Conservation (phyloP, 2,329 filamentous ascomycete species). For the Trichophyton mentagrophytes region DNA sequence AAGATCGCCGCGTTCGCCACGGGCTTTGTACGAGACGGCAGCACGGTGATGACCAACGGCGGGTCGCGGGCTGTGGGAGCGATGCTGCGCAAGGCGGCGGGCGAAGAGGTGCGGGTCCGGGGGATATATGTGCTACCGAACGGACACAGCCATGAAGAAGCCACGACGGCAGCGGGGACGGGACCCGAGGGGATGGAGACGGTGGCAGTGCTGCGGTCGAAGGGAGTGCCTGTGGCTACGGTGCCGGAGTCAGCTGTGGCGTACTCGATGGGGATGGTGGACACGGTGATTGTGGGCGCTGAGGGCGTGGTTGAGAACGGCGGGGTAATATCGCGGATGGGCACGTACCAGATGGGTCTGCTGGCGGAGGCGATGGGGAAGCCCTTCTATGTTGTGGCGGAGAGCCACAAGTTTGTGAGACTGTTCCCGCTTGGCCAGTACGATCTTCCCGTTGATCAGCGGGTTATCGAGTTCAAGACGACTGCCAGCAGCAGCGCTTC, state of each 20-base stretch:
- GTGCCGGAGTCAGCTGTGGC: conserved; percentile 65
- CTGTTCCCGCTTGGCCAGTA: conserved; percentile 72
- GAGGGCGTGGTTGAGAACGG: conserved; percentile 92
- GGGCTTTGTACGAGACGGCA: conserved; percentile 64
- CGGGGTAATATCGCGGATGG: conserved; percentile 78
- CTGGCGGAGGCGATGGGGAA: conserved; percentile 60
- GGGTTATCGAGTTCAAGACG: conserved; percentile 60
- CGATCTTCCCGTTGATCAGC: conserved; percentile 68
- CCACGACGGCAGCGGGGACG: conserved; percentile 12
- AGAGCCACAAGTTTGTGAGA: conserved; percentile 93
- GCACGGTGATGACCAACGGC: conserved; percentile 79
- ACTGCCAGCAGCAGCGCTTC: conserved; percentile 28
- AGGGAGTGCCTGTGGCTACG: conserved; percentile 70
- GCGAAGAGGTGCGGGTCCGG: conserved; percentile 58
- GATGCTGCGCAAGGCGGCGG: conserved; percentile 60
- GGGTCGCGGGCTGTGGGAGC: conserved; percentile 73
- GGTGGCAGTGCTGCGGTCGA: conserved; percentile 56
- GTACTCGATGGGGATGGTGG: conserved; percentile 63
- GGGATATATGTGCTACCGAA: conserved; percentile 61
- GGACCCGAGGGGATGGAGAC: conserved; percentile 55
- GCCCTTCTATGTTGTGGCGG: conserved; percentile 80
- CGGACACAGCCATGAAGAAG: conserved; percentile 19
- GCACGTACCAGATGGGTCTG: conserved; percentile 73
- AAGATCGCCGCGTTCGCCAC: conserved; percentile 70
- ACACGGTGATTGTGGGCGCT: conserved; percentile 52